phyloP scores from a whole-genome alignment of 1,284 basidiomycete genomes.

The Trichosporon coremiiforme region DNA sequence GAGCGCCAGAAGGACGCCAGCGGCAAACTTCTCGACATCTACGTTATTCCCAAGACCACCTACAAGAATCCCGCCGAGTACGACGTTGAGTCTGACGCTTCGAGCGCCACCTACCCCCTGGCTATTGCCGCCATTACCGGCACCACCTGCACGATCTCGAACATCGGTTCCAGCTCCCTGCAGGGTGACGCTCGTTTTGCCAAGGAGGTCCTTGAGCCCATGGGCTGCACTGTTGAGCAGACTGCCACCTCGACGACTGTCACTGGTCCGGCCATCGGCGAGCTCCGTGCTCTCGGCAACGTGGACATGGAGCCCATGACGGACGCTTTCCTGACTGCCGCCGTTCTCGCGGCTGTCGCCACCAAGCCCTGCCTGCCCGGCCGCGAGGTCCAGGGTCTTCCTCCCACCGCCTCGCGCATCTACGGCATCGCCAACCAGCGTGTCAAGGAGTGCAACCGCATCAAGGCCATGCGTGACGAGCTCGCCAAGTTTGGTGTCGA shows the following conservation, averaged over 20 bases:
- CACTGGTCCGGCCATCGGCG: constrained; percentile 78
- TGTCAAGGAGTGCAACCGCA: constrained; percentile 98
- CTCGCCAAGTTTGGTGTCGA: constrained; percentile 94
- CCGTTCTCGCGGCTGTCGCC: constrained; percentile 86
- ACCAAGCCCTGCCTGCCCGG: constrained; percentile 59
- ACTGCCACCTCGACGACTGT: constrained; percentile 90
- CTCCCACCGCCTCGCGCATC: constrained; percentile 70
- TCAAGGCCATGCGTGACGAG: constrained; percentile 94
- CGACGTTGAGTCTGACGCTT: constrained; percentile 93
- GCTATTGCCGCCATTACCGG: constrained; percentile 96
- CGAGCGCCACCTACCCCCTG: constrained; percentile 93
- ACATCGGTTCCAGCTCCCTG: constrained; percentile 85
- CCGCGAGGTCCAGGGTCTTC: constrained; percentile 48
- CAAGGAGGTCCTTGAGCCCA: constrained; percentile 85
- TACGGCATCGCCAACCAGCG: constrained; percentile 96
- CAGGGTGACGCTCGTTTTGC: constrained; percentile 98
- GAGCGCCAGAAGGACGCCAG: constrained; percentile 68
- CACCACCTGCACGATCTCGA: constrained; percentile 86
- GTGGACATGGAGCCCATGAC: constrained; percentile 99
- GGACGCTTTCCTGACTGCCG: constrained; percentile 96
- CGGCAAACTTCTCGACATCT: constrained; percentile 73
- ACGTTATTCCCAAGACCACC: constrained; percentile 79
- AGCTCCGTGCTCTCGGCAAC: constrained; percentile 78
- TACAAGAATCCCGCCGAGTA: constrained; percentile 82
- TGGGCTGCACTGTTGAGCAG: constrained; percentile 92